A percentile compares a stretch with the other conserved stretches of the same genome.
Evolutionary conservation across 202 grass and related monocot species (phyloP).

Genomic region (Zizania palustris): DNA sequence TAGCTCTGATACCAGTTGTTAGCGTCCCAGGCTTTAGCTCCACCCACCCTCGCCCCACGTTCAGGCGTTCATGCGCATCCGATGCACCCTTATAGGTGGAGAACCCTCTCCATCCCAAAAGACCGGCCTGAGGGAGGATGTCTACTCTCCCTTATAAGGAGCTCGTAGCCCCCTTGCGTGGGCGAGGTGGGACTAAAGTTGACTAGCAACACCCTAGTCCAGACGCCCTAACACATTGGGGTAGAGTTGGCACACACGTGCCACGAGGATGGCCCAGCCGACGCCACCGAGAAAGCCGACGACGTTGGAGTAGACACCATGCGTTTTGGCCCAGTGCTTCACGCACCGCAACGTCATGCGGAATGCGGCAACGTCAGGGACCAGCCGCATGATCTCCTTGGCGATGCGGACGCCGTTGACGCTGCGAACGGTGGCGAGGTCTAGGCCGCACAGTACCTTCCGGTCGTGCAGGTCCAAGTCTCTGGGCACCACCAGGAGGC

Average conservation of each 20-base stretch:
- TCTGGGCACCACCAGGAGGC: slow-evolving; percentile 41
- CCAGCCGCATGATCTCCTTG: slow-evolving; percentile 51
- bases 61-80: too few species aligned
- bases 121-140: too few species aligned
- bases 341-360: slow-evolving; percentile 54
- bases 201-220: too few species aligned
- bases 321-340: slow-evolving; percentile 58
- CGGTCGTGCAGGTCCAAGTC: slow-evolving; percentile 48
- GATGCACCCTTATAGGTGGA: too few species aligned
- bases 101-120: too few species aligned
- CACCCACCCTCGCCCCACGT: too few species aligned
- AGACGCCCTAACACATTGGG: too few species aligned
- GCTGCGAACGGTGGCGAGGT: slow-evolving; percentile 52
- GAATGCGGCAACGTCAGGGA: slow-evolving; percentile 56
- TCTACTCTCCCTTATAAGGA: too few species aligned
- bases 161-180: too few species aligned
- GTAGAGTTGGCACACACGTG: slow-evolving; percentile 65
- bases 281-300: slow-evolving; percentile 66
- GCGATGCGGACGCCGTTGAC: slow-evolving; percentile 62
- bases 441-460: slow-evolving; percentile 48
- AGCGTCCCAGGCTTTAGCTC: too few species aligned
- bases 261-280: slow-evolving; percentile 61
- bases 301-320: slow-evolving; percentile 63
- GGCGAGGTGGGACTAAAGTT: too few species aligned
- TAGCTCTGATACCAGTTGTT: too few species aligned